Percentiles rank a stretch among this genome's conserved stretches.
Evolutionary conservation across 345 rosid genomes (phyloP).

Genomic region (Melaleuca quinquenervia): DNA sequence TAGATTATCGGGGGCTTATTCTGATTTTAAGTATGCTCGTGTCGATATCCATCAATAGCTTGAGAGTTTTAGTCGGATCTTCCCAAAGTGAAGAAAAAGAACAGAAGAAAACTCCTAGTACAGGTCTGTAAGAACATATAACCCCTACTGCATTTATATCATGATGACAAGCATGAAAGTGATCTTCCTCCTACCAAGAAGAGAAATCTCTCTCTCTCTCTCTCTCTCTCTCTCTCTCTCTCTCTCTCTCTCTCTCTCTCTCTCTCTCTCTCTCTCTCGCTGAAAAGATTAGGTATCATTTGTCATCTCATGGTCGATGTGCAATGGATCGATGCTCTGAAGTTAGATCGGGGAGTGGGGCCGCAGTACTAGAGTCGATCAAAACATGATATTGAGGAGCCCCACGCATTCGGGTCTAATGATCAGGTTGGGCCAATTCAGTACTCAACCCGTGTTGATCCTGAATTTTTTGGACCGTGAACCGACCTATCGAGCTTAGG

Average conservation of each 20-base stretch:
- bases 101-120: background rate
- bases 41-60: background rate
- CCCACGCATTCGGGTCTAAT: background rate
- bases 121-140: background rate
- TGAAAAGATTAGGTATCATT: background rate
- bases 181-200: background rate
- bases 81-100: background rate
- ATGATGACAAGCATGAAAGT: background rate
- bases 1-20: background rate
- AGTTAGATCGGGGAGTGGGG: background rate
- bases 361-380: background rate
- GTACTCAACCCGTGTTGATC: too few relatives aligned
- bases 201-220: background rate
- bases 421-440: too few relatives aligned
- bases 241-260: too few relatives aligned
- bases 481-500: too few relatives aligned
- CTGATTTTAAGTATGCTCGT: background rate
- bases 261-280: background rate
- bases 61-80: background rate
- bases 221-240: background rate
- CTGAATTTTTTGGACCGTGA: too few relatives aligned
- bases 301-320: background rate
- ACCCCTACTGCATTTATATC: background rate
- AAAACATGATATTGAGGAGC: background rate
- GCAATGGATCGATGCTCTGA: background rate